These are phyloP conservation scores for Cynanchum wilfordii DNA, from an alignment of 257 asterid genomes.

Conservation along the genomic window DNA sequence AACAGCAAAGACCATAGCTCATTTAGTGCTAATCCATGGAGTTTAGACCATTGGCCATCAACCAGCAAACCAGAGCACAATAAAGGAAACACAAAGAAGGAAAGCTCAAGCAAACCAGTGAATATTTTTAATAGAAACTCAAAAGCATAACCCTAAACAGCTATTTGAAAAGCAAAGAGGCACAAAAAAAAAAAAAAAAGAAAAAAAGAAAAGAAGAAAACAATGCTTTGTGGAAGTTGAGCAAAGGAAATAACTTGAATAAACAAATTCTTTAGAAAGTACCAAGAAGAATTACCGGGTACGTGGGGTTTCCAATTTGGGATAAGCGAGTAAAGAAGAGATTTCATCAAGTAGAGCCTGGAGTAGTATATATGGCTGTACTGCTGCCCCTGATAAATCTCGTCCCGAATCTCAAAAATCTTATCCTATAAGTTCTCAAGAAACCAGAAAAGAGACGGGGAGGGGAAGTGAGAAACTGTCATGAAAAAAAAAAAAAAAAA, in stretches of 20 bases:
- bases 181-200: too few species aligned
- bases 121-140: not conserved
- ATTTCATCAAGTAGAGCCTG: conserved; percentile 87
- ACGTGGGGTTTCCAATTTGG: conserved; percentile 84
- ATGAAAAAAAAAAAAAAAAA: not conserved
- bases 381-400: conserved; percentile 89
- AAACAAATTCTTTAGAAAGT: not conserved
- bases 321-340: conserved; percentile 78
- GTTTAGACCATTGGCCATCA: not conserved
- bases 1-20: conserved; percentile 17
- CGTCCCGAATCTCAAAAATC: conserved; percentile 61
- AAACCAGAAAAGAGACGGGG: not conserved
- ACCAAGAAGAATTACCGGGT: conserved; percentile 43
- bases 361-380: conserved; percentile 92
- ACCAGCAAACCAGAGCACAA: not conserved
- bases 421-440: conserved; percentile 46
- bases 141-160: not conserved
- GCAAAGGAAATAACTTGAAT: not conserved
- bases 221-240: not conserved
- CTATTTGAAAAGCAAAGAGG: not conserved
- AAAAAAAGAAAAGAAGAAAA: too few species aligned
- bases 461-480: not conserved
- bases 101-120: not conserved
- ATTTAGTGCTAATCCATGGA: not conserved
- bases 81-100: not conserved